Base-by-base conservation (phyloP, 495 filamentous ascomycete genomes). In the Parmelia sp. region DNA sequence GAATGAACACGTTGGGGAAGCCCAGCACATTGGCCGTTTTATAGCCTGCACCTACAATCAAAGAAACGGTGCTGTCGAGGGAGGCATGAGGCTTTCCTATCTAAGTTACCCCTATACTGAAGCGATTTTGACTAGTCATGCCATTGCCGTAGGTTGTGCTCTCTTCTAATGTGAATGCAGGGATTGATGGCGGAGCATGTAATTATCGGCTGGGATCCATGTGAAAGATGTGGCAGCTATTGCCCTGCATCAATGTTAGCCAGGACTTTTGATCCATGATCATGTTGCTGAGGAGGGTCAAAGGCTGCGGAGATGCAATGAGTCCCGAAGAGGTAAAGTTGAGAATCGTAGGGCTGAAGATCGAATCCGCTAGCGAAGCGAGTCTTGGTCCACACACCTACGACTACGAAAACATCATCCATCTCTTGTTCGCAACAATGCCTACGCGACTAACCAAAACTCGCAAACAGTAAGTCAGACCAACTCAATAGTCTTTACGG, bases 371-470 rank as follows among this genome's bases (percentile, higher is more conserved):
- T 63, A 63, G 21, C 5, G 51, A 55, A 63, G 61, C 61, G 61
- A 63, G 61, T 44, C 61, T 63, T 63, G 61, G 61, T n/a, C n/a
- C 61, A 63, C 61, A 63, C 61, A 56, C 27, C 49, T 31, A 44
- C 35, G 39, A 19, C 45, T 25, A 23, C 23, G 57, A 59, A 21
- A 51, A 31, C 35, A 25, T 12, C 56, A 64, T 21, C 35, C 2
- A 40, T 59, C 31, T 14, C 25, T 61, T 40, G 47, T 35, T 51
- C 55, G 56, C 56, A 63, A 80, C 75, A 74, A 92, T 93, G 90
- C 89, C 90, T 86, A 91, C 89, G 77, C 84, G 88, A 78, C 81
- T 88, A 69, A 84, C 83, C 63, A 89, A 92, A 78, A 93, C 89
- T 75, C 82, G 90, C 77, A 93, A 92, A 80, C 85, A 88, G 88